Base-by-base conservation (phyloP, 495 filamentous ascomycete species). In the Jackrogersella minutella region DNA sequence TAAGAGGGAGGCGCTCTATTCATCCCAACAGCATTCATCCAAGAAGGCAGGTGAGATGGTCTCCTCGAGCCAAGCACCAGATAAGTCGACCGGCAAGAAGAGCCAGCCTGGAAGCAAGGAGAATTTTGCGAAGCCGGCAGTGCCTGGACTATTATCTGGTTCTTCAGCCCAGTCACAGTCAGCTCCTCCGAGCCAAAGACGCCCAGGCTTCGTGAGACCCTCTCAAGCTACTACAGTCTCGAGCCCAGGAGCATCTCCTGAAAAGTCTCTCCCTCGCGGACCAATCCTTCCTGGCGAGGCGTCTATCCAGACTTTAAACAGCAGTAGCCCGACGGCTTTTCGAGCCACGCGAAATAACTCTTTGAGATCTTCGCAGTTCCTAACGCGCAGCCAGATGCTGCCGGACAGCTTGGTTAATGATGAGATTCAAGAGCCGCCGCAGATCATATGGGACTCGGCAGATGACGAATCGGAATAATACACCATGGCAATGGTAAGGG, bases 361-460 rank as follows among this genome's bases (percentile, higher is more conserved):
- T 11, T 51, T 78, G 10, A 51, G 62, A n/a, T 81, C 78, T 17
- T 80, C 79, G 16, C 80, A 82, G 65, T 73, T 77, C 3, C 59
- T 76, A 58, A 80, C 77, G 3, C 74, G 73, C 40, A 85, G 80
- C 47, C 80, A 86, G 71, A 72, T 86, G 70, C 73, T 84, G 54
- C 81, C 80, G 28, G 83, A 85, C 37, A 87, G 84, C 69, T 66
- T 88, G 63, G 28, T 86, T 61, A 70, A 79, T 33, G 82, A 83
- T 60, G 78, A 79, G 68, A 68, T 82, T 31, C 74, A 76, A 14
- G 67, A 57, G 10, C 81, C 80, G 31, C 82, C 79, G 0, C 52
- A 74, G 2, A 71, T 76, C 26, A 72, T 81, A 26, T 78, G 71
- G 70, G 82, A 85, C 64, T 79, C 77, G 3, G 81, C 80, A 14